Evolutionary conservation across 805 yeast species (phyloP), one percentile per base, ranked within the genome.

Genomic region (Starmerella roubikii): DNA sequence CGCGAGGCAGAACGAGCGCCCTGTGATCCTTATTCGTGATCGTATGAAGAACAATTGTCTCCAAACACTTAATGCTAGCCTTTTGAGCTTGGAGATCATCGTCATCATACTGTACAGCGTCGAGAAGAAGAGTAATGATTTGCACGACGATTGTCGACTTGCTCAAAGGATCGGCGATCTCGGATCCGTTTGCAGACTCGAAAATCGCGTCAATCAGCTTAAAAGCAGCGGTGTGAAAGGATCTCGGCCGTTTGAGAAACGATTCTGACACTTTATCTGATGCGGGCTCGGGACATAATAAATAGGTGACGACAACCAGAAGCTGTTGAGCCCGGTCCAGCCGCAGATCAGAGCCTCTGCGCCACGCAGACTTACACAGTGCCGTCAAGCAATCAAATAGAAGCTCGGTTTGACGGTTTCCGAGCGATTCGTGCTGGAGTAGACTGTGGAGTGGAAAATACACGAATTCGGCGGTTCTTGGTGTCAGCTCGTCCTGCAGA

Each of bases 371-470:
- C 7, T 27, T 45, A 17, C 74, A 56, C n/a, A 77, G 51, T 4
- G 62, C 48, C 3, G 61, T 52, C 3, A 76, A 48, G 15, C 72
- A 62, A n/a, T 60, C 54, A 9, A 77, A 50, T 1, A 70, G 52
- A 21, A 59, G 55, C 41, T 71, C 75, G 2, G 66, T 57, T 34
- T 65, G 71, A 0, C 64, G 47, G 33, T 68, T 71, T 3, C 68
- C 64, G 1, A 75, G 51, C n/a, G 36, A 34, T 11, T 61, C 65
- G 31, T 67, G 67, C 40, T 69, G 68, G 30, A 78, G 54, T 8
- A 78, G 51, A 38, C 68, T 67, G 1, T 74, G 66, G 3, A 78
- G 49, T 0, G 85, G 84, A 11, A 73, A 66, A 54, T 74, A 75
- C 1, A 76, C 63, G 42, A 76, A 75, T 44, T 76, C 80, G 0